Conservation (phyloP, 2,329 filamentous ascomycete genomes). For the Dryadomyces quercivorus region DNA sequence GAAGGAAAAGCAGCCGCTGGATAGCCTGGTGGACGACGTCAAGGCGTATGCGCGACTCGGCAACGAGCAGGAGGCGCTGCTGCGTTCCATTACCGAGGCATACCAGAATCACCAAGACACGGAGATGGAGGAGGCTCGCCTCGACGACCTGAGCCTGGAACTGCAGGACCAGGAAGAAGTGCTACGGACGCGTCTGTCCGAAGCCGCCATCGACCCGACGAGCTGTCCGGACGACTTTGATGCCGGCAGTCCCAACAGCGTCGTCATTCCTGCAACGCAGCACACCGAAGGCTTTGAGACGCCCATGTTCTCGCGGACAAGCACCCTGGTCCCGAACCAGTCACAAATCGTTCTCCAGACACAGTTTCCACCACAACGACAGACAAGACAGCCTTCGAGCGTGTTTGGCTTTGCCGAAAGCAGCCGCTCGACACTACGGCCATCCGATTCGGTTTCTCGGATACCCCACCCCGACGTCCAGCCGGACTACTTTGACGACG, state of each 20-base stretch:
- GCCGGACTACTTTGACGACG: conserved; percentile 14
- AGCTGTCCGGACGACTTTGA: conserved; percentile 9
- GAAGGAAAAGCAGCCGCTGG: conserved; percentile 32
- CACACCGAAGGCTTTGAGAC: conserved; percentile 18
- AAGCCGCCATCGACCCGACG: conserved; percentile 28
- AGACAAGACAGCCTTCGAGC: neutral
- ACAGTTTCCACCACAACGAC: conserved; percentile 20
- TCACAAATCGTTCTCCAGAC: conserved; percentile 42
- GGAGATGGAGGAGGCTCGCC: conserved; percentile 34
- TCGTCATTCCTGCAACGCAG: conserved; percentile 34
- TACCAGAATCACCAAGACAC: conserved; percentile 40
- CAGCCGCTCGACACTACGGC: neutral
- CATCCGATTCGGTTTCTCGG: neutral
- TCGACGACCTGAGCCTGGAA: conserved; percentile 34
- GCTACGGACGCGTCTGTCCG: conserved; percentile 27
- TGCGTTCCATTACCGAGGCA: conserved; percentile 33
- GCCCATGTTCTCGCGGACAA: conserved; percentile 20
- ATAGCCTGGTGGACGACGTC: conserved; percentile 27
- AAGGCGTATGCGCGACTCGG: conserved; percentile 29
- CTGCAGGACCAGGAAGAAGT: conserved; percentile 30
- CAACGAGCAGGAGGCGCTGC: conserved; percentile 31
- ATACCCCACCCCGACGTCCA: neutral
- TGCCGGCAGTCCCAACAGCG: conserved; percentile 16
- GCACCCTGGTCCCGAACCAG: conserved; percentile 18
- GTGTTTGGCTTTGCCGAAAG: neutral